phyloP scores from a whole-genome alignment of 169 alveolate species.

The Babesia ovis region DNA sequence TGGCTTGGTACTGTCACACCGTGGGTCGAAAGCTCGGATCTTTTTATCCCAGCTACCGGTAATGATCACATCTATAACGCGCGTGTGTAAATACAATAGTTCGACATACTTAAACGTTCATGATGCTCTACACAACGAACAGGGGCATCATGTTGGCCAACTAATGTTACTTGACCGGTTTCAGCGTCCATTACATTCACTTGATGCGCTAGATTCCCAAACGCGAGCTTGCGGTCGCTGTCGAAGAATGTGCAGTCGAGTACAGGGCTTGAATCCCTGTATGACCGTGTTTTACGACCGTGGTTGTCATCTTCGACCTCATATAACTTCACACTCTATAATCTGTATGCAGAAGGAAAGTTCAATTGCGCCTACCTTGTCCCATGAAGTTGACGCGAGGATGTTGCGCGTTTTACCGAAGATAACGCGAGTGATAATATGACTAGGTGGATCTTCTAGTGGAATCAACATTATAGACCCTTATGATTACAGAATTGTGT shows the following conservation, averaged over 20 bases:
- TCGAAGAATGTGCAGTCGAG: conserved; percentile 62
- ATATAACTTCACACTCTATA: conserved; percentile 49
- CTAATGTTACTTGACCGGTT: conserved; percentile 23
- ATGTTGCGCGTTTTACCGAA: conserved; percentile 53
- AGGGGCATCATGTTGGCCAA: conserved; percentile 63
- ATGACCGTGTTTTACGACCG: conserved; percentile 9
- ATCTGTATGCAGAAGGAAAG: background rate
- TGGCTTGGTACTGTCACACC: conserved; percentile 35
- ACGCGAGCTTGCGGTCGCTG: conserved; percentile 49
- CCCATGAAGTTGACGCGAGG: conserved; percentile 70
- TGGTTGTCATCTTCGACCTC: conserved; percentile 18
- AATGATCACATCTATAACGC: conserved; percentile 26
- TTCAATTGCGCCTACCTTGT: conserved; percentile 35
- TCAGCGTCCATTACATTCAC: conserved; percentile 54
- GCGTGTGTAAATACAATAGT: too few relatives aligned
- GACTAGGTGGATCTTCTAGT: conserved; percentile 45
- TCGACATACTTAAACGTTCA: conserved; percentile 32
- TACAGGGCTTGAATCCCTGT: conserved; percentile 39
- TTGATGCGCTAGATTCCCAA: conserved; percentile 50
- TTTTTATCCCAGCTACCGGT: conserved; percentile 69
- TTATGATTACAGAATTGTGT: background rate
- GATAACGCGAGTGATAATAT: conserved; percentile 51
- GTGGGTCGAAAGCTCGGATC: conserved; percentile 49
- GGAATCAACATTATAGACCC: conserved; percentile 34
- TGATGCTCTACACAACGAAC: conserved; percentile 57